Percentiles rank a stretch among this genome's conserved stretches.
These are phyloP conservation scores for Cylindrodendrum hubeiense DNA, from an alignment of 2,329 filamentous ascomycete species.

Conservation along the genomic window DNA sequence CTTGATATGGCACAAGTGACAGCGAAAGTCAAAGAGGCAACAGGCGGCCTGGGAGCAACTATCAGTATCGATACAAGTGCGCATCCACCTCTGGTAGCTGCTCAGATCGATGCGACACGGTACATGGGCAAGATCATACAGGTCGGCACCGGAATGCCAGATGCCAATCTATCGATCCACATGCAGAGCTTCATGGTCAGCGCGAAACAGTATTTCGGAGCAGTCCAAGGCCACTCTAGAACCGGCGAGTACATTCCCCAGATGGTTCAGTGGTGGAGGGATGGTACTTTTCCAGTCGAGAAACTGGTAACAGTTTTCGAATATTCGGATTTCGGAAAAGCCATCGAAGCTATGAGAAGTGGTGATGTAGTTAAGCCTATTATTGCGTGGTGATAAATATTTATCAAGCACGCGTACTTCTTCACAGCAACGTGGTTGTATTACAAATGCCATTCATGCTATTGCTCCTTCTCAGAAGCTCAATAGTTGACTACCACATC, in stretches of 20 bases:
- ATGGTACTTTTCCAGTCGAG: slow-evolving; percentile 50
- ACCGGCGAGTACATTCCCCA: slow-evolving; percentile 56
- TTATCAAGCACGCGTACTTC: too few relatives aligned
- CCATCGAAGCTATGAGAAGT: slow-evolving; percentile 46
- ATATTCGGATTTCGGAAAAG: slow-evolving; percentile 44
- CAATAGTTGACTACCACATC: too few relatives aligned
- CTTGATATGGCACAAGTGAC: slow-evolving; percentile 41
- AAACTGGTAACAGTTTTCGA: slow-evolving; percentile 48
- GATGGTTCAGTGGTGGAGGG: slow-evolving; percentile 49
- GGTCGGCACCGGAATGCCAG: slow-evolving; percentile 60
- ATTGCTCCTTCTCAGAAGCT: too few relatives aligned
- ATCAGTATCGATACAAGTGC: slow-evolving; percentile 65
- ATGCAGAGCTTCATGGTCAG: slow-evolving; percentile 59
- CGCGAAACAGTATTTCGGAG: slow-evolving; percentile 62
- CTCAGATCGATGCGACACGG: slow-evolving; percentile 56
- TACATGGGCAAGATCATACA: slow-evolving; percentile 62
- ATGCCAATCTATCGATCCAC: slow-evolving; percentile 55
- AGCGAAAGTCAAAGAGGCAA: slow-evolving; percentile 49
- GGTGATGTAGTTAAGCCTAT: slow-evolving; percentile 50
- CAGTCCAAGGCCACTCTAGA: slow-evolving; percentile 47
- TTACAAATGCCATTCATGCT: too few relatives aligned
- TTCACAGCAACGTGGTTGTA: too few relatives aligned
- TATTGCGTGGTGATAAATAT: slow-evolving; percentile 47
- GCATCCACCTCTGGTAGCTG: slow-evolving; percentile 53
- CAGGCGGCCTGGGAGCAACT: slow-evolving; percentile 59